Evolutionary conservation across 2,329 filamentous ascomycete species (phyloP), one percentile per base, ranked within the genome.

Genomic region (Neurospora sp.): DNA sequence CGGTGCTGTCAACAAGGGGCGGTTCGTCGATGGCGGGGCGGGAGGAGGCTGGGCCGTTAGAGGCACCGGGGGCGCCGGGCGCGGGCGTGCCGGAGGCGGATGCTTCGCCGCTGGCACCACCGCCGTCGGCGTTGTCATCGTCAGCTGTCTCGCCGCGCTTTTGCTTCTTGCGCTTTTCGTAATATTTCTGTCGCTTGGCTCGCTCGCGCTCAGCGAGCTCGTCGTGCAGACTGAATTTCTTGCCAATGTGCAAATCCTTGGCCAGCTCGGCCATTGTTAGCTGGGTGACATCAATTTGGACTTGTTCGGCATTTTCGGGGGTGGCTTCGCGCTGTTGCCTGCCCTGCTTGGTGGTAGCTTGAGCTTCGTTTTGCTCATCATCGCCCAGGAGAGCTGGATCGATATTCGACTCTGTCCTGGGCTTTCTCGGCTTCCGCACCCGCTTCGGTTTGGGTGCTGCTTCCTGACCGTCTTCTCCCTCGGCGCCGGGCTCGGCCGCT

Each of bases 181-280:
- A 75, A 68, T 76, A 73, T 70, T 77, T 72, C 46, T 76, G 75
- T 69, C 73, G 75, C 69, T 81, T 81, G 69, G 83, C 81, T 68
- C 85, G 81, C 80, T 92, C 86, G 62, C 92, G 88, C 73, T 89
- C 85, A 58, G 89, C 87, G 75, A 96, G 89, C 76, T 91, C 89
- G 75, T 89, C 88, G 74, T 93, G 91, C 3, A 90, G 86, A 75
- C 89, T 90, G 70, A 93, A 94, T 71, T 90, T 89, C 78, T 91
- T 92, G 70, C 92, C 92, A 70, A 90, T 90, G 28, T 85, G 85
- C 68, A 91, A 81, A 76, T 93, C 90, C 72, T 85, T 87, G 67
- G 88, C 91, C 3, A 96, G 80, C 70, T 93, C 90, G 62, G 85
- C 86, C 89, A 96, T 93, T 69, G 88, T 92, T 36, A 91, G 85